Evolutionary conservation across 257 asterid genomes (phyloP).

Genomic region (Fraxinus anomala): DNA sequence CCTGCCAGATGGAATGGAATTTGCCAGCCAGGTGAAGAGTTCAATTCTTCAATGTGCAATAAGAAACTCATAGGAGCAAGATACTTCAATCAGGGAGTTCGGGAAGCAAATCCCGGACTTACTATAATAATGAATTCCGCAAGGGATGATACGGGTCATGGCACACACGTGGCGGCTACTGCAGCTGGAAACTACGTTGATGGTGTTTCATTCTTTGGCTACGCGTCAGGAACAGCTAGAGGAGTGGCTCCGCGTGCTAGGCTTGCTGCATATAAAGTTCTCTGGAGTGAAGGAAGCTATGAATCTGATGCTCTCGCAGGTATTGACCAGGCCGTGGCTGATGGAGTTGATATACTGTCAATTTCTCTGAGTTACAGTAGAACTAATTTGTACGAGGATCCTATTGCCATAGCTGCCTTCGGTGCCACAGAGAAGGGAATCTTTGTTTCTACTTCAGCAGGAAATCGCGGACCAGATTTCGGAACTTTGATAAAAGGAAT

Average conservation of each 20-base stretch:
- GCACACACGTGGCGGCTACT: constrained; percentile 47
- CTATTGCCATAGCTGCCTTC: constrained; percentile 45
- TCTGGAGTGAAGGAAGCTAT: constrained; percentile 31
- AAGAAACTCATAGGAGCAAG: constrained; percentile 47
- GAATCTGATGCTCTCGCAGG: constrained; percentile 50
- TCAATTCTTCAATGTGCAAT: constrained; percentile 46
- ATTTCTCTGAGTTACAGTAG: constrained; percentile 30
- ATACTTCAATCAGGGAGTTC: constrained; percentile 44
- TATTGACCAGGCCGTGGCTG: constrained; percentile 54
- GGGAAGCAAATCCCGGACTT: constrained; percentile 27
- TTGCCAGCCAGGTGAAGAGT: constrained; percentile 43
- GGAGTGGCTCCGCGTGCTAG: constrained; percentile 53
- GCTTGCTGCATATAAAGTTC: constrained; percentile 41
- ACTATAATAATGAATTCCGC: constrained; percentile 37
- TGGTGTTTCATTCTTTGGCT: constrained; percentile 38
- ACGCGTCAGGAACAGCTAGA: constrained; percentile 45
- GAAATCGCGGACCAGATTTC: constrained; percentile 25
- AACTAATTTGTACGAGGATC: constrained; percentile 29
- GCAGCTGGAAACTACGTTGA: constrained; percentile 47
- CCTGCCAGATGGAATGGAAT: constrained; percentile 54
- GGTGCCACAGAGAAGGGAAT: constrained; percentile 48
- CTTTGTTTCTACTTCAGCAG: constrained; percentile 47
- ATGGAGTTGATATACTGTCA: constrained; percentile 49
- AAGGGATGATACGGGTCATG: constrained; percentile 43
- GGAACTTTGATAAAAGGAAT: constrained; percentile 34